Evolutionary conservation across 225 moss, liverwort and hornwort genomes (phyloP).

Genomic region (Thuidium tamariscinum): DNA sequence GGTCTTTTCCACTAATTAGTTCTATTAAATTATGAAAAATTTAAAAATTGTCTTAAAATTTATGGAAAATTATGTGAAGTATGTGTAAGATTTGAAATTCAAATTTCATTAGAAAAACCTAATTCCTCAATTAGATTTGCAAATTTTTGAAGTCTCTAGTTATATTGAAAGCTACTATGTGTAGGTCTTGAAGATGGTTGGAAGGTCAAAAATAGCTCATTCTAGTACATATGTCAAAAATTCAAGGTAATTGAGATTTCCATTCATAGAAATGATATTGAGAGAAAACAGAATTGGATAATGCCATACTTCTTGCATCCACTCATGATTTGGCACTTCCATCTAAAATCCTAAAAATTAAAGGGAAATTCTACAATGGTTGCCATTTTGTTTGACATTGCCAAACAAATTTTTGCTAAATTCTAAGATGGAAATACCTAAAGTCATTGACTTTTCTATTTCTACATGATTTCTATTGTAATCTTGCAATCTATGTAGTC

Average conservation of each 20-base stretch:
- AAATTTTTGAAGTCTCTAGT: too few relatives aligned
- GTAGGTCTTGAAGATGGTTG: neutral
- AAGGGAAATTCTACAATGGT: neutral
- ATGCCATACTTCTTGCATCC: neutral
- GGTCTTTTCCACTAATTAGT: too few relatives aligned
- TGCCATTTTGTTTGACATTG: fast-evolving
- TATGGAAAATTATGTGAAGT: too few relatives aligned
- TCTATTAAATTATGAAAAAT: too few relatives aligned
- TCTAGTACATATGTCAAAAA: neutral
- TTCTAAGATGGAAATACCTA: neutral
- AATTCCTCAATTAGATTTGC: too few relatives aligned
- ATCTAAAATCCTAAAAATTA: neutral
- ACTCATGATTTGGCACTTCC: neutral
- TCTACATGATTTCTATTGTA: neutral
- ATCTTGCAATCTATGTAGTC: neutral
- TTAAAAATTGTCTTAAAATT: too few relatives aligned
- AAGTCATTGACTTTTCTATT: neutral
- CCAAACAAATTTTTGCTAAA: neutral
- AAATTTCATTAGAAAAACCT: too few relatives aligned
- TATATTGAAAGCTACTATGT: too few relatives aligned
- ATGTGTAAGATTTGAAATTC: too few relatives aligned
- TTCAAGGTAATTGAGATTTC: neutral
- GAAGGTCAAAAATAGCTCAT: fast-evolving
- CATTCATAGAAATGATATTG: neutral
- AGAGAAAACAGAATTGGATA: neutral